A percentile compares a stretch with the other conserved stretches of the same genome.
Evolutionary conservation across 768 basidiomycete genomes (phyloP).

Genomic region (Naematelia aurantialba): DNA sequence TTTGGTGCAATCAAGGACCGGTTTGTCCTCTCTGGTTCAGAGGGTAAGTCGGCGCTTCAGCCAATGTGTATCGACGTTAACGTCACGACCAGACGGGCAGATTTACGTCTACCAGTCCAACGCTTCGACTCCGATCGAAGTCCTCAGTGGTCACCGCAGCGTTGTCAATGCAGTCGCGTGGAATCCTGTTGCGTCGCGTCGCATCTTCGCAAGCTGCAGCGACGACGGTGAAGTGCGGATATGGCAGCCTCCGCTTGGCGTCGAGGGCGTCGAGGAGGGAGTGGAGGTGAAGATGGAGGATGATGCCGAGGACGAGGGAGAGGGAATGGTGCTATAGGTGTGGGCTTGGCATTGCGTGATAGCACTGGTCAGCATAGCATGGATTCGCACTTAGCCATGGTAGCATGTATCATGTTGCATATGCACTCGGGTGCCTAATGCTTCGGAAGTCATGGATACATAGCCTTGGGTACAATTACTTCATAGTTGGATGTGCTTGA

Average conservation of each 20-base stretch:
- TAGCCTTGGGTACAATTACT: too few relatives aligned
- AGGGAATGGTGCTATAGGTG: conserved; percentile 28
- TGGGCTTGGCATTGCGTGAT: not conserved
- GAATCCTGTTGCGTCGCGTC: conserved; percentile 81
- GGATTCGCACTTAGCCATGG: not conserved
- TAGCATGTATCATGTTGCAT: not conserved
- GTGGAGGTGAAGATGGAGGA: not conserved
- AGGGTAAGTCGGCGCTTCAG: conserved; percentile 61
- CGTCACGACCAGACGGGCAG: conserved; percentile 66
- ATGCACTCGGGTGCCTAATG: too few relatives aligned
- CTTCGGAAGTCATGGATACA: not conserved
- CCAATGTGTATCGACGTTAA: conserved; percentile 11
- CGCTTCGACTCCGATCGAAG: conserved; percentile 75
- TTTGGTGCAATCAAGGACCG: conserved; percentile 87
- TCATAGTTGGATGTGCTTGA: too few relatives aligned
- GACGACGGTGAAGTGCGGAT: conserved; percentile 74
- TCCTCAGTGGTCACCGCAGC: conserved; percentile 77
- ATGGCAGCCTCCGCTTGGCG: conserved; percentile 40
- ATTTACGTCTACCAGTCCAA: conserved; percentile 95
- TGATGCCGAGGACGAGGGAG: conserved; percentile 5
- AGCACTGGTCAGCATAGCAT: not conserved
- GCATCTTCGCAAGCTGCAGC: conserved; percentile 89
- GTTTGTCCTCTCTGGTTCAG: conserved; percentile 89
- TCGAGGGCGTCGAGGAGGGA: conserved; percentile 3
- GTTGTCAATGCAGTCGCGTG: conserved; percentile 95